A percentile compares a stretch with the other conserved stretches of the same genome.
Evolutionary conservation across 1,139 yeast species (phyloP).

Genomic region (Geotrichum siamense): DNA sequence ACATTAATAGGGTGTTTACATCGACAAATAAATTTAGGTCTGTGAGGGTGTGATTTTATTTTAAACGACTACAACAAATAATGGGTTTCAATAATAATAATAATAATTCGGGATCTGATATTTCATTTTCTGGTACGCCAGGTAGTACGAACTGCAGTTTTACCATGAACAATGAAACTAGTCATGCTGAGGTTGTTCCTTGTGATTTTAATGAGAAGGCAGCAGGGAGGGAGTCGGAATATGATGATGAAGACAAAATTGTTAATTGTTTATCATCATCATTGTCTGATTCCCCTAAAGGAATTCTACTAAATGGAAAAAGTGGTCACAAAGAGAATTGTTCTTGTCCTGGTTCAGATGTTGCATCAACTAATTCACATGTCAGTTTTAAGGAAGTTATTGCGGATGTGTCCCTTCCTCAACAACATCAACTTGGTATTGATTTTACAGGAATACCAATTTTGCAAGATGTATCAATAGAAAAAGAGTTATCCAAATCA

Average conservation of each 20-base stretch:
- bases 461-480: neutral
- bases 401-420: constrained; percentile 95
- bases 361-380: constrained; percentile 24
- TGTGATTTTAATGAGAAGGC: neutral
- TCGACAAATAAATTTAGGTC: neutral
- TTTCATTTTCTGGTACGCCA: constrained; percentile 14
- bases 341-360: constrained; percentile 10
- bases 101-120: constrained; percentile 10
- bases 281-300: neutral
- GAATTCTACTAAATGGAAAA: constrained; percentile 9
- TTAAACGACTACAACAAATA: no score
- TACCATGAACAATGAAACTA: neutral
- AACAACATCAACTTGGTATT: constrained; percentile 44
- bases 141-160: constrained; percentile 26
- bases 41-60: no score
- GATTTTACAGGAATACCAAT: neutral
- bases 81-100: constrained; percentile 3
- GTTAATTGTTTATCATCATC: neutral
- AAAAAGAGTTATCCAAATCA: neutral
- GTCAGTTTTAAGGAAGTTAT: constrained; percentile 49
- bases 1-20: neutral
- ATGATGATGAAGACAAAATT: neutral
- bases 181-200: neutral
- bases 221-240: neutral
- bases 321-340: constrained; percentile 5